Base-by-base conservation (phyloP, 1,284 basidiomycete genomes). In the Spongispora temasekensis region DNA sequence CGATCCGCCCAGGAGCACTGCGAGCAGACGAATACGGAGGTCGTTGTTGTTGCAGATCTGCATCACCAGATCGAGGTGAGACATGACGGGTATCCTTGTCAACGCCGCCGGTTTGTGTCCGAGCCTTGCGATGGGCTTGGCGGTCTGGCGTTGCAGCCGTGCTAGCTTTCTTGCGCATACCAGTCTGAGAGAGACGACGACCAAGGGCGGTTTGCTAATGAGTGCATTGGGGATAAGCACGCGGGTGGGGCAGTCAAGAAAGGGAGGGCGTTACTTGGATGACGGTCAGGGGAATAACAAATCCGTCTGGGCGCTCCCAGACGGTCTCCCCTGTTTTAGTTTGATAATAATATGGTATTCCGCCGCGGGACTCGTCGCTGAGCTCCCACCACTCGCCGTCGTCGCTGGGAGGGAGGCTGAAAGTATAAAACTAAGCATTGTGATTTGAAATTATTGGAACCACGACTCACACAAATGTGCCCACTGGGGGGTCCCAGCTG, bases 351-450 rank as follows among this genome's bases (percentile, higher is more conserved):
- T 98, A 98, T 15, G 91, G 88, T 60, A 95, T 79, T 37, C 90
- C 89, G 57, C 86, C 88, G 42, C 89, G 81, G 32, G 86, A 83
- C 37, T 92, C 88, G 74, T 97, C 95, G 48, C 83, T 81, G 64
- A 97, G 83, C 75, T 97, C 94, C 94, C 95, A 97, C 95, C 95
- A 98, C 73, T 97, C 94, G 52, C 95, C 95, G 34, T 91, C 87
- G 4, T 85, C 81, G 62, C 83, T 91, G 8, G 93, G 91, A 27
- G 95, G 95, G 35, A 98, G 79, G 51, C 90, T 93, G 68, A 21
- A 68, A 63, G 19, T 37, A 48, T 53, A 58, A 62, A 56, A 52
- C 42, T 61, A 48, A 60, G 54, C 48, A 23, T 37, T 31, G 30
- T 2, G n/a, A 64, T 61, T 68, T 65, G 60, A 58, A 67, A 67